Base-by-base conservation (phyloP, 192 early-diverging fungal species). In the Phycomyces blakesleeanus region DNA sequence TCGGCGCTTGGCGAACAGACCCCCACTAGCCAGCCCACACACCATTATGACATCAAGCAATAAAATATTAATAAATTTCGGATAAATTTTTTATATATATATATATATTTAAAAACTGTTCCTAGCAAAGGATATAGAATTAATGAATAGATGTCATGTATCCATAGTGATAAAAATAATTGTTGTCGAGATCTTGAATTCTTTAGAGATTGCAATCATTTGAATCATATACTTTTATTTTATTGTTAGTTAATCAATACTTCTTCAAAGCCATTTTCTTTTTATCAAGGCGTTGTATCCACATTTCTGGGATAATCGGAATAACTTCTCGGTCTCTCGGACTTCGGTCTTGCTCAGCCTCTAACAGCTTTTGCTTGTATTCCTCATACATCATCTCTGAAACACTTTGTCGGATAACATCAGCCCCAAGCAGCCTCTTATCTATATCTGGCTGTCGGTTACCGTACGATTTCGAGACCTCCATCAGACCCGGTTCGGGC, bases 401-500 rank as follows among this genome's bases (percentile, higher is more conserved):
- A 47, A 18, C 25, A 18, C 55, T 41, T 47, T 6, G 14, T 51
- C 15, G 27, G n/a, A n/a, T n/a, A n/a, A n/a, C n/a, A n/a, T n/a
- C n/a, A n/a, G n/a, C n/a, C n/a, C n/a, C 54, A 15, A 0, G 51
- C 22, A 1, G 21, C 55, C 24, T 57, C 18, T 14, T 51, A 42
- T 27, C 44, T 21, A n/a, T 15, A 22, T n/a, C n/a, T n/a, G 3
- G 26, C 18, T 50, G 51, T n/a, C n/a, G n/a, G n/a, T n/a, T n/a
- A 42, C 2, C 60, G 37, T 38, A 52, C 10, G 11, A 38, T 40
- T 12, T 59, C 47, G 42, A 58, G 41, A 12, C 49, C 27, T 27
- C 59, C 55, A 37, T 61, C 52, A 29, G 55, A 40, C 16, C 54
- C 41, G 0, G 77, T 76, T 47, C 75, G 73, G 41, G 77, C 78